Evolutionary conservation across 306 rosid species (phyloP).

Genomic region (Fagus sylvatica): DNA sequence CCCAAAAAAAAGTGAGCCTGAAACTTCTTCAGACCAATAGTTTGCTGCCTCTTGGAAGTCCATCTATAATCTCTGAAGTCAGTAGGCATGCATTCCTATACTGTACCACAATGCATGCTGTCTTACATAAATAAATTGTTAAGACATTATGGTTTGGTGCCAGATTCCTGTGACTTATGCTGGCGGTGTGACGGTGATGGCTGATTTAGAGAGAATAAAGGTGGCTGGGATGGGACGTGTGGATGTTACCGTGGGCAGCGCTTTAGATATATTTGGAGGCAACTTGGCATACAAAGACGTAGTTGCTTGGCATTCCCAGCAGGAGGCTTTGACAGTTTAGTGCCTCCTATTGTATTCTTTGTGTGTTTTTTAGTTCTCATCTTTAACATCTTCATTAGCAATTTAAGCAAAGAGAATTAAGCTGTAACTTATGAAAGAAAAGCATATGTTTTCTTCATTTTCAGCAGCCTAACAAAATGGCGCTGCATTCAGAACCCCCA

Average conservation of each 20-base stretch:
- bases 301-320: slow-evolving; percentile 78
- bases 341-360: neutral
- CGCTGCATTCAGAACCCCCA: no score
- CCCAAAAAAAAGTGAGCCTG: neutral
- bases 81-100: neutral
- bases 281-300: slow-evolving; percentile 63
- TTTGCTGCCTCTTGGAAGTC: neutral
- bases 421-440: neutral
- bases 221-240: slow-evolving; percentile 67
- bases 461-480: neutral
- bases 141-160: slow-evolving; percentile 24
- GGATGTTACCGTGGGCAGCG: slow-evolving; percentile 86
- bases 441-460: neutral
- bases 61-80: neutral
- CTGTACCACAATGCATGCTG: slow-evolving; percentile 13
- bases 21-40: neutral
- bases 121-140: neutral
- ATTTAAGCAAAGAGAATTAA: neutral
- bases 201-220: slow-evolving; percentile 79
- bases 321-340: slow-evolving; percentile 43
- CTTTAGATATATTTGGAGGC: slow-evolving; percentile 85
- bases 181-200: slow-evolving; percentile 86
- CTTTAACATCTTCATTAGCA: neutral
- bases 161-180: slow-evolving; percentile 95
- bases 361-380: neutral